A percentile compares a stretch with the other conserved stretches of the same genome.
These are phyloP conservation scores for Aureobasidium lini DNA, from an alignment of 2,329 filamentous ascomycete species.

Conservation along the genomic window DNA sequence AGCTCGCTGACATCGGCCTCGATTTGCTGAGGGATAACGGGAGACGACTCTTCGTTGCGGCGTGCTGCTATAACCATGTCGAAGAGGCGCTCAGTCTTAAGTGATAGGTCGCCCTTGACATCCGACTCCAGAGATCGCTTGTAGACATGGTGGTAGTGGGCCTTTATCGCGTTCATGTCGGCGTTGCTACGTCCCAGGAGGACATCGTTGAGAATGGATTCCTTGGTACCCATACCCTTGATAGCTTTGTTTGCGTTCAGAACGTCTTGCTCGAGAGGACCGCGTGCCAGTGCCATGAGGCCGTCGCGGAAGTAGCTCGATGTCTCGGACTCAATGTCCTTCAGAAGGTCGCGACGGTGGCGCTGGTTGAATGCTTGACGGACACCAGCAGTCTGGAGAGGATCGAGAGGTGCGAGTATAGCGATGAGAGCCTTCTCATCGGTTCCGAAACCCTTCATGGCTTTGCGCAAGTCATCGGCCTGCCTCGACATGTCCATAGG, in stretches of 20 bases:
- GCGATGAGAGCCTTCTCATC: slow-evolving; percentile 72
- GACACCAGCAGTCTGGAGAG: slow-evolving; percentile 65
- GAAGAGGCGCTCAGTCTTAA: slow-evolving; percentile 82
- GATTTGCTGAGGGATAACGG: slow-evolving; percentile 63
- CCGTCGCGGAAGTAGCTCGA: slow-evolving; percentile 64
- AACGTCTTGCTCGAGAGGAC: slow-evolving; percentile 72
- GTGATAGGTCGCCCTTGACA: slow-evolving; percentile 70
- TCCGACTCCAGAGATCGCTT: slow-evolving; percentile 60
- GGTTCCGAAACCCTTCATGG: slow-evolving; percentile 93
- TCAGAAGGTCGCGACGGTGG: slow-evolving; percentile 61
- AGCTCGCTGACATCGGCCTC: slow-evolving; percentile 70
- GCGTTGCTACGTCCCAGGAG: slow-evolving; percentile 78
- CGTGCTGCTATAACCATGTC: slow-evolving; percentile 68
- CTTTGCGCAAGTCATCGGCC: slow-evolving; percentile 63
- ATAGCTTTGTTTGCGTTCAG: slow-evolving; percentile 64
- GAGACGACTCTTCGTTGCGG: slow-evolving; percentile 69
- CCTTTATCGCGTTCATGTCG: slow-evolving; percentile 80
- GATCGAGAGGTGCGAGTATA: slow-evolving; percentile 64
- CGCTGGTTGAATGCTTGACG: slow-evolving; percentile 58
- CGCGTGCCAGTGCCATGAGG: slow-evolving; percentile 66
- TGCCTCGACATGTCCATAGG: slow-evolving; percentile 58
- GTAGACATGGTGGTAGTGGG: slow-evolving; percentile 63
- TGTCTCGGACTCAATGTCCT: slow-evolving; percentile 72
- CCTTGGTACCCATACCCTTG: slow-evolving; percentile 77
- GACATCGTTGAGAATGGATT: slow-evolving; percentile 76